These are phyloP conservation scores for Acanthamoeba sp. DNA, from an alignment of 208 protist species.

Conservation along the genomic window DNA sequence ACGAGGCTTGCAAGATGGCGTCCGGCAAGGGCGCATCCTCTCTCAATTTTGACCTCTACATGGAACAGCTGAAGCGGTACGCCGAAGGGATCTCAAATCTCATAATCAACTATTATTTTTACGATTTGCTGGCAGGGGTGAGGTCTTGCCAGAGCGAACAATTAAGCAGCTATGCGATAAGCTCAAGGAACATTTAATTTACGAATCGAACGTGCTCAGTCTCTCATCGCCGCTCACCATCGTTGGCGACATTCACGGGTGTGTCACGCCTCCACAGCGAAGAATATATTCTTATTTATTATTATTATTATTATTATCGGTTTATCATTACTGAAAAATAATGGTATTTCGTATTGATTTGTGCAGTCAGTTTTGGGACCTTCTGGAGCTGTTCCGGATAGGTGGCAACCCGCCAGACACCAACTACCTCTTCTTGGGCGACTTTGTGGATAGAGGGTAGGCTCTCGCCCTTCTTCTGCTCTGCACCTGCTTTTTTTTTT, in stretches of 20 bases:
- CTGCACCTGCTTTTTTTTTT: background rate
- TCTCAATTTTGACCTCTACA: conserved; percentile 55
- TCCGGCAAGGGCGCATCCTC: background rate
- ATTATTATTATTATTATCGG: background rate
- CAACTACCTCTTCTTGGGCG: conserved; percentile 99
- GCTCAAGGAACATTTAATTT: conserved; percentile 87
- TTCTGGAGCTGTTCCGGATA: conserved; percentile 98
- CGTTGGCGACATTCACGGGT: conserved; percentile 95
- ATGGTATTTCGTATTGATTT: background rate
- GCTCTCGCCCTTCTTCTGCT: conserved; percentile 42
- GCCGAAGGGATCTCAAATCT: background rate
- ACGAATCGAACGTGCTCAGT: conserved; percentile 87
- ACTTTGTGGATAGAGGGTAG: conserved; percentile 96
- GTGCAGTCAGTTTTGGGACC: conserved; percentile 95
- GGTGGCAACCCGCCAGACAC: conserved; percentile 96
- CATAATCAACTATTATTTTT: background rate
- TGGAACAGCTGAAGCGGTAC: conserved; percentile 29
- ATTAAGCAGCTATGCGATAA: conserved; percentile 85
- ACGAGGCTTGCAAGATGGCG: no score
- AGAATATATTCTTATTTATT: conserved; percentile 10
- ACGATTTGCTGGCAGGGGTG: background rate
- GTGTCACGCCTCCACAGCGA: background rate
- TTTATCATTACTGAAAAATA: background rate
- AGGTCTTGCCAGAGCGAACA: conserved; percentile 46
- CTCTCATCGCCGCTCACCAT: conserved; percentile 90